phyloP scores from a whole-genome alignment of 1,284 basidiomycete species.

The Neotropicomus parvogracilis region DNA sequence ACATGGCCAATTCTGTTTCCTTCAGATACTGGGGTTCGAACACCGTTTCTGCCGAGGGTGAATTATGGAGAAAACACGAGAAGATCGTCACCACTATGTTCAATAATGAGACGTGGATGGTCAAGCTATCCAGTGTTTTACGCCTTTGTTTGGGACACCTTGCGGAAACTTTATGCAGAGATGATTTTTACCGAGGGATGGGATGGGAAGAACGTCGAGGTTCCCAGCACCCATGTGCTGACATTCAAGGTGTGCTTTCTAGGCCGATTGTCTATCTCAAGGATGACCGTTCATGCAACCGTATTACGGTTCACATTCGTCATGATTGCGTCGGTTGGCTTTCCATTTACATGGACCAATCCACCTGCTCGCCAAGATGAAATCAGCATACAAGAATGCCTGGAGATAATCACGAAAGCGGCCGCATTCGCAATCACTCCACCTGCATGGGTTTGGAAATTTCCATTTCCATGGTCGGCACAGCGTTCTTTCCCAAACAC shows the following conservation, averaged over 20 bases:
- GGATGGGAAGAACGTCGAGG: conserved; percentile 37
- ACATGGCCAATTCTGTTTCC: background rate
- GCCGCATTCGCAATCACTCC: conserved; percentile 27
- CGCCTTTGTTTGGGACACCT: conserved; percentile 44
- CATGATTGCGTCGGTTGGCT: conserved; percentile 49
- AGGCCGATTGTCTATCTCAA: no score
- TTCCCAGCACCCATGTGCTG: conserved; percentile 39
- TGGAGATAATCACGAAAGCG: conserved; percentile 38
- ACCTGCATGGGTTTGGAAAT: conserved; percentile 42
- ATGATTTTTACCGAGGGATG: conserved; percentile 45
- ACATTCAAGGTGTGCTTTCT: conserved; percentile 42
- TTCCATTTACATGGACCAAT: conserved; percentile 48
- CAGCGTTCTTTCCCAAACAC: background rate
- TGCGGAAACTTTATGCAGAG: conserved; percentile 41
- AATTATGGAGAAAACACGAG: conserved; percentile 48
- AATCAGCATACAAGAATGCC: conserved; percentile 45
- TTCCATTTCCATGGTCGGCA: conserved; percentile 38
- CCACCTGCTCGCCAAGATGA: conserved; percentile 35
- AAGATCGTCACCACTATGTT: conserved; percentile 49
- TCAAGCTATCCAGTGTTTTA: conserved; percentile 22
- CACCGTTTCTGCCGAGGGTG: conserved; percentile 39
- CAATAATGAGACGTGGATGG: conserved; percentile 41
- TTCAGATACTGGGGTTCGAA: conserved; percentile 47
- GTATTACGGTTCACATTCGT: conserved; percentile 42
- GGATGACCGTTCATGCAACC: background rate